phyloP scores from a whole-genome alignment of 306 rosid species.

The Sophora flavescens region DNA sequence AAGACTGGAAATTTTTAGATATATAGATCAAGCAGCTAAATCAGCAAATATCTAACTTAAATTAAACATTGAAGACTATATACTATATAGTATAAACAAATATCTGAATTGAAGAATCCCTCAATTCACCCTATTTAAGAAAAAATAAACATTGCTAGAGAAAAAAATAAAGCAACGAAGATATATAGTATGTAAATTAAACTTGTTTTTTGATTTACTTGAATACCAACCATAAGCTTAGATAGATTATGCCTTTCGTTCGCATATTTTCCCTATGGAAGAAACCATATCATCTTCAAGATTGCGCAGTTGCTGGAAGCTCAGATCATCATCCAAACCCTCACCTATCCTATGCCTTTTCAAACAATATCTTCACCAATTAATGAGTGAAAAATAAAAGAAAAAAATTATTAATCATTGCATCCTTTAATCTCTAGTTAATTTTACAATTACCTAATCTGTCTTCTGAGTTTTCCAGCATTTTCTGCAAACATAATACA shows the following conservation, averaged over 20 bases:
- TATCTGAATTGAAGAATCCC: too few species aligned
- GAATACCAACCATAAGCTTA: neutral
- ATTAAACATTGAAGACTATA: too few species aligned
- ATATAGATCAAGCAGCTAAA: too few species aligned
- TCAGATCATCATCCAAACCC: slow-evolving; percentile 65
- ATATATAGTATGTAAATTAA: too few species aligned
- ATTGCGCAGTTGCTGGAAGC: slow-evolving; percentile 54
- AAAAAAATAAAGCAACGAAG: too few species aligned
- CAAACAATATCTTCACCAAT: slow-evolving; percentile 29
- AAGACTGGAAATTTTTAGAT: too few species aligned
- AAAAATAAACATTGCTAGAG: too few species aligned
- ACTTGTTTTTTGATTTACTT: too few species aligned
- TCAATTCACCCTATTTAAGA: too few species aligned
- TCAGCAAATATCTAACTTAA: too few species aligned
- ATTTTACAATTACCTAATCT: slow-evolving; percentile 63
- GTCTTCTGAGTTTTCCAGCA: slow-evolving; percentile 78
- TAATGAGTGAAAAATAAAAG: neutral
- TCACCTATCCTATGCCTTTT: slow-evolving; percentile 78
- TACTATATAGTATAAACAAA: too few species aligned
- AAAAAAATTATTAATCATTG: neutral
- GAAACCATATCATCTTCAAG: slow-evolving; percentile 63
- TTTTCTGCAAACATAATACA: slow-evolving; percentile 59
- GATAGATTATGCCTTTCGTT: slow-evolving; percentile 59
- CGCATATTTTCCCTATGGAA: slow-evolving; percentile 62
- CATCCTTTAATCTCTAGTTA: neutral